These are phyloP conservation scores for Boechera divaricarpa DNA, from an alignment of 345 rosid genomes.

Conservation along the genomic window DNA sequence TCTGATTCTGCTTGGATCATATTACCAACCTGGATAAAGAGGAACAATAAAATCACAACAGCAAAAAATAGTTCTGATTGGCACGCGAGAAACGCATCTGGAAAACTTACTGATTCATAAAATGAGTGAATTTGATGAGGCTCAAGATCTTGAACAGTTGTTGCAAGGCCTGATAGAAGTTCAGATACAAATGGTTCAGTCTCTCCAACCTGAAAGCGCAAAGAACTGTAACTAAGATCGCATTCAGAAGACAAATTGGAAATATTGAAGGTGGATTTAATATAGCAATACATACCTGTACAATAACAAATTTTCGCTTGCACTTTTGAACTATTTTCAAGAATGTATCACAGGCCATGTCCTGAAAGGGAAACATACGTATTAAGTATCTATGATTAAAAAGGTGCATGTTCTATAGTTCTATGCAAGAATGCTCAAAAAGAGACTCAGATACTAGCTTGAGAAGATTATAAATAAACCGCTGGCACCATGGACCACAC, in stretches of 20 bases:
- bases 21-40: conserved; percentile 73
- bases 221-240: no score
- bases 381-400: conserved; percentile 4
- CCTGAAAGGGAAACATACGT: conserved; percentile 53
- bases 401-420: background rate
- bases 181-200: conserved; percentile 98
- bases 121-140: conserved; percentile 98
- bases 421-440: conserved; percentile 10
- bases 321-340: conserved; percentile 99
- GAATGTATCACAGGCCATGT: conserved; percentile 99
- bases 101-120: conserved; percentile 85
- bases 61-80: conserved; percentile 12
- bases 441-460: background rate
- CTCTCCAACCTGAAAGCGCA: conserved; percentile 78
- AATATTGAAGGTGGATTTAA: conserved; percentile 6
- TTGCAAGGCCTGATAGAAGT: conserved; percentile 89
- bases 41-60: conserved; percentile 5
- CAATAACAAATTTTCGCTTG: conserved; percentile 91
- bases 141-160: conserved; percentile 96
- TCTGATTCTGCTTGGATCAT: conserved; percentile 99
- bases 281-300: conserved; percentile 64
- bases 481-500: conserved; percentile 10
- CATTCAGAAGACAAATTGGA: conserved; percentile 13
- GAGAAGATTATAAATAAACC: conserved; percentile 14
- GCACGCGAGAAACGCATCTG: conserved; percentile 2